Conservation (phyloP, 495 filamentous ascomycete species). For the Penicillium antarcticum region DNA sequence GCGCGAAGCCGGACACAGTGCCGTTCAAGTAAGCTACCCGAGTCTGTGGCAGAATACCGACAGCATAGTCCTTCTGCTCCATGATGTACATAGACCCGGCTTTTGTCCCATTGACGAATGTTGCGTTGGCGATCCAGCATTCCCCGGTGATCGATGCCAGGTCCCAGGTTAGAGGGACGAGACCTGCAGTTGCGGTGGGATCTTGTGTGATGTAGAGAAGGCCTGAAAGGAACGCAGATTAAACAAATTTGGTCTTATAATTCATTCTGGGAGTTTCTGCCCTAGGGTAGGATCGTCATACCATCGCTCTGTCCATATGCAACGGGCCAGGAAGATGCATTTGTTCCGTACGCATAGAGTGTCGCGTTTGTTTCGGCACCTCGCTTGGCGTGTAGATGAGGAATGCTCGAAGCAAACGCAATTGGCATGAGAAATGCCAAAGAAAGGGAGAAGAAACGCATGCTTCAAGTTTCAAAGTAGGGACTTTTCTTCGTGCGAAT, state of each 20-base stretch:
- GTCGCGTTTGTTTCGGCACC: constrained; percentile 14
- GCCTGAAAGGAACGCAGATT: neutral
- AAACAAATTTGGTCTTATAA: too few relatives aligned
- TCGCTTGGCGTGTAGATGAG: neutral
- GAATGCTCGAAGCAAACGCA: too few relatives aligned
- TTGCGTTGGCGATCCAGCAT: constrained; percentile 16
- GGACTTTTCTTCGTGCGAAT: too few relatives aligned
- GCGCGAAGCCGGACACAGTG: constrained; percentile 13
- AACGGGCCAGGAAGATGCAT: constrained; percentile 11
- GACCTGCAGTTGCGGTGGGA: too few relatives aligned
- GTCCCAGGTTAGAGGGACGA: constrained; percentile 11
- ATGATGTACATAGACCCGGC: constrained; percentile 15
- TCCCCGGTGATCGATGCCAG: constrained; percentile 13
- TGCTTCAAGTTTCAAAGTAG: too few relatives aligned
- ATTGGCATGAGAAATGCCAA: too few relatives aligned
- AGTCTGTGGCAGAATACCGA: constrained; percentile 9
- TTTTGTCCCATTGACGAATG: constrained; percentile 9
- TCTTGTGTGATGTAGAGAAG: constrained; percentile 11
- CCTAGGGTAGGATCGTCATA: neutral
- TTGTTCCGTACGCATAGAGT: constrained; percentile 13
- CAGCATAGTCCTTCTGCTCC: constrained; percentile 3
- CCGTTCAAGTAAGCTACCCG: constrained; percentile 8
- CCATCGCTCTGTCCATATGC: constrained; percentile 7
- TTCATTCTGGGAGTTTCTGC: too few relatives aligned
- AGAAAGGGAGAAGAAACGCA: too few relatives aligned